Conservation (phyloP, 2,329 filamentous ascomycete species). For the Fusarium sp. region DNA sequence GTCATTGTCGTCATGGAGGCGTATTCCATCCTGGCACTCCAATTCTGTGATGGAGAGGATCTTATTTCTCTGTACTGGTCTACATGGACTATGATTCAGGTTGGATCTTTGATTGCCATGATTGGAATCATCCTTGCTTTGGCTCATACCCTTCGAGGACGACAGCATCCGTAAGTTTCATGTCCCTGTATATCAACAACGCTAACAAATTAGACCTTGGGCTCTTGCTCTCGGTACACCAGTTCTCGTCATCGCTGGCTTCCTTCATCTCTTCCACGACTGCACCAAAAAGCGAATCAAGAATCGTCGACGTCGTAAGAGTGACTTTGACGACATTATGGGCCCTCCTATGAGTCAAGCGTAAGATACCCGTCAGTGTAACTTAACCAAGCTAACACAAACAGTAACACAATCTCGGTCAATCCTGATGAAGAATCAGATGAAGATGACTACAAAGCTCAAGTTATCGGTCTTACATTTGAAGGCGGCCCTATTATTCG, state of each 20-base stretch:
- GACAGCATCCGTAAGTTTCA: slow-evolving; percentile 63
- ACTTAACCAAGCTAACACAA: slow-evolving; percentile 25
- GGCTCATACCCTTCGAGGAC: slow-evolving; percentile 61
- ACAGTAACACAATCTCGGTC: slow-evolving; percentile 55
- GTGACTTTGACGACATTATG: slow-evolving; percentile 41
- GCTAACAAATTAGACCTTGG: slow-evolving; percentile 60
- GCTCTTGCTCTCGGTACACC: slow-evolving; percentile 70
- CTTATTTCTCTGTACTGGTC: slow-evolving; percentile 71
- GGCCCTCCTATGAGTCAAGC: slow-evolving; percentile 59
- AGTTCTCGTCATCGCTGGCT: slow-evolving; percentile 68
- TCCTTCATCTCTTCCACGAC: slow-evolving; percentile 63
- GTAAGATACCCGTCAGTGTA: slow-evolving; percentile 48
- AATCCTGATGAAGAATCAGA: slow-evolving; percentile 52
- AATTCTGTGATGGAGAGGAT: slow-evolving; percentile 71
- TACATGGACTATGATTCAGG: slow-evolving; percentile 70
- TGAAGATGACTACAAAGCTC: slow-evolving; percentile 48
- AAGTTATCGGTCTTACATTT: slow-evolving; percentile 60
- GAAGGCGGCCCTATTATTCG: slow-evolving; percentile 61
- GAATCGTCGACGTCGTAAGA: slow-evolving; percentile 40
- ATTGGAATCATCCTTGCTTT: slow-evolving; percentile 67
- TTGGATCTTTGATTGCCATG: slow-evolving; percentile 70
- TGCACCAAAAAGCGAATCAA: slow-evolving; percentile 54
- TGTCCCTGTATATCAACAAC: background rate
- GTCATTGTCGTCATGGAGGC: slow-evolving; percentile 66
- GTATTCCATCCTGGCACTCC: slow-evolving; percentile 64